phyloP scores from a whole-genome alignment of 768 basidiomycete genomes.

The Auriculariales sp. region DNA sequence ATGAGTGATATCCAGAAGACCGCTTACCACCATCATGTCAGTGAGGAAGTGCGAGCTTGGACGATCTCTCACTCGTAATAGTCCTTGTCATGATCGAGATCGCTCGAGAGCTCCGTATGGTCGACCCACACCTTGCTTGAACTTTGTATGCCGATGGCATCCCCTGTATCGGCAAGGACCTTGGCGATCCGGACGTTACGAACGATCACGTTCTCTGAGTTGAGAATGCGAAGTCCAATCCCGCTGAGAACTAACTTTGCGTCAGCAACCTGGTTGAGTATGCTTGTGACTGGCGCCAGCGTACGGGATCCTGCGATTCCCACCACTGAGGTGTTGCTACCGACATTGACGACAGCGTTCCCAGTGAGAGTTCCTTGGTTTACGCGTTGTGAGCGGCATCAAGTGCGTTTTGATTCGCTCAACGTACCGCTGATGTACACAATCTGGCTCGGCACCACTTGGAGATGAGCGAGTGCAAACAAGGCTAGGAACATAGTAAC shows the following conservation, averaged over 20 bases:
- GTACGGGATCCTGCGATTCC: conserved; percentile 25
- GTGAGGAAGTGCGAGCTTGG: too few relatives aligned
- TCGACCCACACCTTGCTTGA: conserved; percentile 29
- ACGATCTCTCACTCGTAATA: conserved; percentile 24
- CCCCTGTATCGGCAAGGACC: conserved; percentile 29
- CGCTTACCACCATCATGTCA: conserved; percentile 6
- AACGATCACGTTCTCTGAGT: conserved; percentile 31
- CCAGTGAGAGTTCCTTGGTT: conserved; percentile 32
- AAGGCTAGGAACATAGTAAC: conserved; percentile 29
- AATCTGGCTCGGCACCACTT: conserved; percentile 25
- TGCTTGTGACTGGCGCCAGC: conserved; percentile 3
- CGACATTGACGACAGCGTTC: conserved; percentile 26
- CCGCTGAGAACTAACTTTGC: conserved; percentile 28
- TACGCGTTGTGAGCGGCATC: too few relatives aligned
- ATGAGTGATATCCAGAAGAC: conserved; percentile 29
- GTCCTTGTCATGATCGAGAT: conserved; percentile 28
- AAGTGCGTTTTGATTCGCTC: too few relatives aligned
- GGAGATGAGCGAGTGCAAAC: conserved; percentile 27
- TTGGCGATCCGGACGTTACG: conserved; percentile 35
- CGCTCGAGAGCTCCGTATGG: conserved; percentile 30
- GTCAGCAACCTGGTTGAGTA: not conserved
- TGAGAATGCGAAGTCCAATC: conserved; percentile 26
- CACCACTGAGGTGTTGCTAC: conserved; percentile 29
- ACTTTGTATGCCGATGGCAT: conserved; percentile 29
- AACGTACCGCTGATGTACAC: too few relatives aligned